Conservation (phyloP, 176 grass and related monocot species). For the Triticum urartu region DNA sequence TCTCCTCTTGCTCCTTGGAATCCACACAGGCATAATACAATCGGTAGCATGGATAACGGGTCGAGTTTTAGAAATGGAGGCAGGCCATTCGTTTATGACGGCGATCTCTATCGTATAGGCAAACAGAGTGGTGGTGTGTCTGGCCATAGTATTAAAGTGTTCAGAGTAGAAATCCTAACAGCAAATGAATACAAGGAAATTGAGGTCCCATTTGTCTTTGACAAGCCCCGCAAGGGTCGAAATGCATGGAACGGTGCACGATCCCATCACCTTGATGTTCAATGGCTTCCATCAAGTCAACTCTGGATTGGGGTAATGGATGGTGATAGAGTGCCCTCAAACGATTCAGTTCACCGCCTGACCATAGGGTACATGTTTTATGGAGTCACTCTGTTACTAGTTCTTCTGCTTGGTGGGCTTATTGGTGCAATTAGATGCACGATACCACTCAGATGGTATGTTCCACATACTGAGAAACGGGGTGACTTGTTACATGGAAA, state of each 20-base stretch:
- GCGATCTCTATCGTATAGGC: slow-evolving; percentile 63
- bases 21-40: slow-evolving; percentile 65
- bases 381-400: slow-evolving; percentile 42
- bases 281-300: slow-evolving; percentile 54
- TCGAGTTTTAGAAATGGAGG: slow-evolving; percentile 77
- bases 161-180: slow-evolving; percentile 70
- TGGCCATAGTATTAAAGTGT: slow-evolving; percentile 45
- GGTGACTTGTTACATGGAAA: slow-evolving; percentile 31
- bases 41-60: slow-evolving; percentile 40
- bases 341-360: slow-evolving; percentile 41
- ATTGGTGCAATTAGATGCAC: slow-evolving; percentile 63
- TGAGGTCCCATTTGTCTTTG: slow-evolving; percentile 60
- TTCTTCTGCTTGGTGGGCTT: slow-evolving; percentile 55
- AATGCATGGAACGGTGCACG: slow-evolving; percentile 85
- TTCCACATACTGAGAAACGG: slow-evolving; percentile 55
- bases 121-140: slow-evolving; percentile 50
- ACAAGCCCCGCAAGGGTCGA: slow-evolving; percentile 48
- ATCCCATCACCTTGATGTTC: slow-evolving; percentile 86
- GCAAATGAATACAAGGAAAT: slow-evolving; percentile 63
- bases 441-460: slow-evolving; percentile 52
- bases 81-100: slow-evolving; percentile 68
- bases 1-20: slow-evolving; percentile 72
- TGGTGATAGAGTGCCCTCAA: slow-evolving; percentile 68
- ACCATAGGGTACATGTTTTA: slow-evolving; percentile 61
- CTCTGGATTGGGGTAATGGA: slow-evolving; percentile 89